A percentile compares a stretch with the other conserved stretches of the same genome.
Conservation (phyloP, 2,329 filamentous ascomycete genomes). For the Colletotrichum godetiae region DNA sequence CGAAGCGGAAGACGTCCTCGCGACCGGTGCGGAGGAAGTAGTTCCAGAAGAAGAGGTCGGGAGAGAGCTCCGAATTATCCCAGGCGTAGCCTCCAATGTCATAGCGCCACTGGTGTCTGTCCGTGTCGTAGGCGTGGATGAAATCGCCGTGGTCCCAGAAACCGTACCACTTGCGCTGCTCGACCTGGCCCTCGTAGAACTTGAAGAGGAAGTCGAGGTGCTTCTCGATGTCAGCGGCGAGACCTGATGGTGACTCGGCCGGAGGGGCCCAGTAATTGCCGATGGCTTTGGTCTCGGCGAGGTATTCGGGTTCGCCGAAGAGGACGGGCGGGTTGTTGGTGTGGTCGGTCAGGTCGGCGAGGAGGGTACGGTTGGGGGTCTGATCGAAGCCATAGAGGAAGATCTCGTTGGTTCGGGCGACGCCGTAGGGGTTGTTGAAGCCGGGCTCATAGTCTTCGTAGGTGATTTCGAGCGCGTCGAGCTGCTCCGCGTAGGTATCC, state of each 20-base stretch:
- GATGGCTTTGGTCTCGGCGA: conserved; percentile 63
- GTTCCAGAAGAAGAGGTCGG: conserved; percentile 72
- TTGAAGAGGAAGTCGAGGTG: conserved; percentile 67
- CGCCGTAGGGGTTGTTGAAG: conserved; percentile 67
- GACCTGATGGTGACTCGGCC: conserved; percentile 28
- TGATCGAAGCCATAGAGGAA: conserved; percentile 62
- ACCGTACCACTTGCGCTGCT: conserved; percentile 71
- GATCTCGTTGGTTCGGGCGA: conserved; percentile 68
- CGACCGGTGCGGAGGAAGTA: conserved; percentile 70
- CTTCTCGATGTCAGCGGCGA: conserved; percentile 56
- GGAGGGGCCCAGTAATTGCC: conserved; percentile 66
- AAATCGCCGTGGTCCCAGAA: conserved; percentile 73
- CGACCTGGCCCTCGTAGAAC: conserved; percentile 66
- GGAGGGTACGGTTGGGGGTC: conserved; percentile 60
- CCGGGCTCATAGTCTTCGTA: conserved; percentile 71
- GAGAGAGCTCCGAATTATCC: conserved; percentile 73
- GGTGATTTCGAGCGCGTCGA: conserved; percentile 71
- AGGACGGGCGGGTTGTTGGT: conserved; percentile 65
- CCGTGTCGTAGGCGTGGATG: conserved; percentile 70
- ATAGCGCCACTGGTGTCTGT: conserved; percentile 71
- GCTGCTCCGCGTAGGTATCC: conserved; percentile 66
- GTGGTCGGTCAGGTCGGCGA: conserved; percentile 56
- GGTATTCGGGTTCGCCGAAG: conserved; percentile 57
- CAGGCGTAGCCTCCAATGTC: conserved; percentile 73
- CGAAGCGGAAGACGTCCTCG: conserved; percentile 67